Conservation (phyloP, 2,329 filamentous ascomycete species). For the Davidsoniella neocaledoniae region DNA sequence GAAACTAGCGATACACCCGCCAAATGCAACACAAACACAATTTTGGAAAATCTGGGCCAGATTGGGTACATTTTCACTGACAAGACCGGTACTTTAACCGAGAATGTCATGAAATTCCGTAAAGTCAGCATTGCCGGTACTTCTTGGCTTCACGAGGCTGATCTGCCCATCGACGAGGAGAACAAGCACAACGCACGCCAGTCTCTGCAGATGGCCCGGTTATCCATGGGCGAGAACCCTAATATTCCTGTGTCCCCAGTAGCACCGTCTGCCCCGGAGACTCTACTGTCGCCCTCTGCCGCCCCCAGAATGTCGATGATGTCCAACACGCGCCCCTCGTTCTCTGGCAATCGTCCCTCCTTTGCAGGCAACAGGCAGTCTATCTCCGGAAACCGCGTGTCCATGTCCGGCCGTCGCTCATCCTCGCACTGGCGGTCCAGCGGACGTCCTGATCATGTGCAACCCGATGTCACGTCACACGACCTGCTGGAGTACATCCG, state of each 20-base stretch:
- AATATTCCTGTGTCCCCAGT: constrained; percentile 20
- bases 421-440: constrained; percentile 35
- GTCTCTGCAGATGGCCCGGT: constrained; percentile 9
- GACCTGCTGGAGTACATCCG: constrained; percentile 68
- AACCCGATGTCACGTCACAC: constrained; percentile 45
- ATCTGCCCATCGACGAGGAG: constrained; percentile 28
- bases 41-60: constrained; percentile 85
- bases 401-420: constrained; percentile 23
- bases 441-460: constrained; percentile 29
- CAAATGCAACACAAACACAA: constrained; percentile 81
- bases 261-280: constrained; percentile 15
- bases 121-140: constrained; percentile 82
- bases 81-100: constrained; percentile 86
- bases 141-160: constrained; percentile 71
- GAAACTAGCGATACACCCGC: constrained; percentile 69
- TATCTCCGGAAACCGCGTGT: constrained; percentile 16
- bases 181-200: constrained; percentile 10
- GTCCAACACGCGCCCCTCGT: constrained; percentile 7
- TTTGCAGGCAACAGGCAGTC: constrained; percentile 16
- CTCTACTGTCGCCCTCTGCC: constrained; percentile 16
- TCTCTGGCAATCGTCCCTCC: constrained; percentile 17
- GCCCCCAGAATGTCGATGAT: constrained; percentile 7
- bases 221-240: constrained; percentile 9
- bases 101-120: constrained; percentile 90
- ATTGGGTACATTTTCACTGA: constrained; percentile 84